A percentile compares a stretch with the other conserved stretches of the same genome.
phyloP scores from a whole-genome alignment of 1,284 basidiomycete genomes.

The Cystobasidiaceae sp. region DNA sequence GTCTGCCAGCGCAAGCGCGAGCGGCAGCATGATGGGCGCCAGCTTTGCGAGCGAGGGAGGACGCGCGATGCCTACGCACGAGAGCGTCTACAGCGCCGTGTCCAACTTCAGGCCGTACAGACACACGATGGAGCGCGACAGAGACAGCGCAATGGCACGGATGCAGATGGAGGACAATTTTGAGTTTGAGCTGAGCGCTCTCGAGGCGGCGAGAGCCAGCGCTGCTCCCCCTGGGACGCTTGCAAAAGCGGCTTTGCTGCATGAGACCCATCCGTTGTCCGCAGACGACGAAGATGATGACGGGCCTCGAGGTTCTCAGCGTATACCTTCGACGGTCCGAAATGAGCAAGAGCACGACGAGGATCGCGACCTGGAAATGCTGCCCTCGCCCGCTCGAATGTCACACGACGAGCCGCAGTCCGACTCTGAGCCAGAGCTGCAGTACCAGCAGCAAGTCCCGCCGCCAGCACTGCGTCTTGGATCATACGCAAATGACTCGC shows the following conservation, averaged over 20 bases:
- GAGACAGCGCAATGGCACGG: slow-evolving; percentile 25
- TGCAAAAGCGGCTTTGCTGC: background rate
- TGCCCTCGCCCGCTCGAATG: no score
- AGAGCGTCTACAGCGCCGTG: slow-evolving; percentile 19
- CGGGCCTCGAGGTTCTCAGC: no score
- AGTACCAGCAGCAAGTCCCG: no score
- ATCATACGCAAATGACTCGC: no score
- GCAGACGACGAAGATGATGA: background rate
- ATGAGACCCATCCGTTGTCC: background rate
- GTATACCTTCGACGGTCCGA: no score
- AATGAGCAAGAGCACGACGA: background rate
- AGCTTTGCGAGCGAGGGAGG: background rate
- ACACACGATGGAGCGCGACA: slow-evolving; percentile 30
- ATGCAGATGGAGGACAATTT: slow-evolving; percentile 30
- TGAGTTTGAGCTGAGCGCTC: slow-evolving; percentile 18
- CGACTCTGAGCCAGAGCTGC: no score
- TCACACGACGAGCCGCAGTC: no score
- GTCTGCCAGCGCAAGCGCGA: no score
- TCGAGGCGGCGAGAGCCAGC: background rate
- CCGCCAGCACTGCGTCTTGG: no score
- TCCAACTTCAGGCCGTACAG: slow-evolving; percentile 29
- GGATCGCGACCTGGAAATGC: background rate
- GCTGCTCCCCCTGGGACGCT: background rate
- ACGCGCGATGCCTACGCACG: background rate
- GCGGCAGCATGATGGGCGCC: background rate